phyloP scores from a whole-genome alignment of 2,329 filamentous ascomycete species.

The Plenodomus tracheiphilus region DNA sequence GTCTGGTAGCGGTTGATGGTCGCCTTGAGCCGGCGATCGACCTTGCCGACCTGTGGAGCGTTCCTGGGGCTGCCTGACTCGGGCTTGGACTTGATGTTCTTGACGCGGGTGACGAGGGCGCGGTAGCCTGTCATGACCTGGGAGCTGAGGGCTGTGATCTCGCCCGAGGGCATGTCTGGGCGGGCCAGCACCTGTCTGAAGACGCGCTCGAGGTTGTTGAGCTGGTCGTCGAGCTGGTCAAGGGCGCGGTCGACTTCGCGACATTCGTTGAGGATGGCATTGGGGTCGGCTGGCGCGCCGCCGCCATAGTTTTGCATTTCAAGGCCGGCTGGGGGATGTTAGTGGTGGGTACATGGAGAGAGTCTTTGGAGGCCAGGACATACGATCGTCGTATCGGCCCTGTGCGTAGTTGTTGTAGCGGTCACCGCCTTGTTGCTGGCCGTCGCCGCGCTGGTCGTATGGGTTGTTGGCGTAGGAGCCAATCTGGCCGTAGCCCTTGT shows the following conservation, averaged over 20 bases:
- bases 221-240: constrained; percentile 70
- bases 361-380: constrained; percentile 22
- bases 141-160: constrained; percentile 71
- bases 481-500: constrained; percentile 46
- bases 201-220: constrained; percentile 71
- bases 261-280: constrained; percentile 83
- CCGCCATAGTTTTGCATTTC: constrained; percentile 69
- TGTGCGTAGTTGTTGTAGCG: constrained; percentile 60
- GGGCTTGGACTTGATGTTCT: constrained; percentile 78
- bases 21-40: constrained; percentile 77
- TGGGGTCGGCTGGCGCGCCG: constrained; percentile 57
- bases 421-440: constrained; percentile 45
- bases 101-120: constrained; percentile 76
- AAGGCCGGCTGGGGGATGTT: constrained; percentile 48
- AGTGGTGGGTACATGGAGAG: constrained; percentile 6
- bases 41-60: constrained; percentile 75
- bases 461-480: constrained; percentile 49
- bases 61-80: constrained; percentile 75
- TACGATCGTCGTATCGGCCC: constrained; percentile 41
- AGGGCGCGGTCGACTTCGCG: constrained; percentile 78
- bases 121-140: constrained; percentile 86
- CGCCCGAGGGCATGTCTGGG: constrained; percentile 71
- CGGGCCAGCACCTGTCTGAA: constrained; percentile 75
- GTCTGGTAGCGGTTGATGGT: constrained; percentile 82
- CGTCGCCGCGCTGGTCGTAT: constrained; percentile 46